Conservation (phyloP, 1,284 basidiomycete species). For the Malassezia caprae region DNA sequence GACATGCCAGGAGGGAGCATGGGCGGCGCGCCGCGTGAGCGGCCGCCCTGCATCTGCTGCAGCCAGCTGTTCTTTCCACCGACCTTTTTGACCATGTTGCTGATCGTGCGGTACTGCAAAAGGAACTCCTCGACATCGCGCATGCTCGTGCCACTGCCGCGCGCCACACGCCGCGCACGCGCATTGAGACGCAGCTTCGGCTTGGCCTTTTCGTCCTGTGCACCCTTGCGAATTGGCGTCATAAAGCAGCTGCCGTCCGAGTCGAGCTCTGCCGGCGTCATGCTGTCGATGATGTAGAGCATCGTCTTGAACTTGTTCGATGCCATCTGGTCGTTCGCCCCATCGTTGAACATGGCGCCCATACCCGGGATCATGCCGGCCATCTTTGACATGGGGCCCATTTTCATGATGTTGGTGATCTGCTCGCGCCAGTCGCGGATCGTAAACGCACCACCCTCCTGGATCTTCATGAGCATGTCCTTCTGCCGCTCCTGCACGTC, state of each 20-base stretch:
- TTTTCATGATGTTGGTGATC: slow-evolving; percentile 92
- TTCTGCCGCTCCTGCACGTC: slow-evolving; percentile 69
- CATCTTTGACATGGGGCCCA: slow-evolving; percentile 96
- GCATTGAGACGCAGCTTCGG: slow-evolving; percentile 39
- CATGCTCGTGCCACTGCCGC: slow-evolving; percentile 88
- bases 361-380: slow-evolving; percentile 98
- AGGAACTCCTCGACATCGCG: slow-evolving; percentile 92
- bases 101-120: slow-evolving; percentile 51
- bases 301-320: slow-evolving; percentile 79
- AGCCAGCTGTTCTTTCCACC: slow-evolving; percentile 77
- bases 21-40: slow-evolving; percentile 28
- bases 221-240: slow-evolving; percentile 17
- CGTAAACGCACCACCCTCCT: slow-evolving; percentile 80
- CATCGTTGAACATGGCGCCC: slow-evolving; percentile 58
- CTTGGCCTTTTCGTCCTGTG: slow-evolving; percentile 14
- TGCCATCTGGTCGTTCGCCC: slow-evolving; percentile 79
- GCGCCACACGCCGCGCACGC: slow-evolving; percentile 64
- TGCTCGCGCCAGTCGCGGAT: slow-evolving; percentile 97
- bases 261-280: slow-evolving; percentile 85
- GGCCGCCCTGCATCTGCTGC: slow-evolving; percentile 32
- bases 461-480: slow-evolving; percentile 94
- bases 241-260: slow-evolving; percentile 64
- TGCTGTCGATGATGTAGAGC: slow-evolving; percentile 97
- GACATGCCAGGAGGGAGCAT: slow-evolving; percentile 43
- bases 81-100: slow-evolving; percentile 68